Percentiles rank a stretch among this genome's conserved stretches.
Conservation (phyloP, 2,329 filamentous ascomycete genomes). For the Fusarium sublunatum region DNA sequence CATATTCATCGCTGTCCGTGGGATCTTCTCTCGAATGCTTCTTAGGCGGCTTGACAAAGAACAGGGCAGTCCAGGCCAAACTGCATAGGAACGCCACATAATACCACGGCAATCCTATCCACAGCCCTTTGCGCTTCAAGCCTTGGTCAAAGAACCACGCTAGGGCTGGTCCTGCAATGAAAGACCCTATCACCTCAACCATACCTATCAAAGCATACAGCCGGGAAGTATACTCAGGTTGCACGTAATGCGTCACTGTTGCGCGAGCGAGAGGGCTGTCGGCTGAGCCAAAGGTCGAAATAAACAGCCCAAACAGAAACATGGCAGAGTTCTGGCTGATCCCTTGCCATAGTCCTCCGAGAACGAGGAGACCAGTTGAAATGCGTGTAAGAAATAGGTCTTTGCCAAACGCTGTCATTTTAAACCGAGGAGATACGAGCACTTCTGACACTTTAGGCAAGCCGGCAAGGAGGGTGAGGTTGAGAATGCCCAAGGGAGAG, state of each 20-base stretch:
- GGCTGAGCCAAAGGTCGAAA: constrained; percentile 54
- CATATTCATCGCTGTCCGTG: constrained; percentile 30
- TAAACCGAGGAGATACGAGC: constrained; percentile 50
- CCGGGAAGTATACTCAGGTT: constrained; percentile 53
- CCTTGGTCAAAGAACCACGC: constrained; percentile 55
- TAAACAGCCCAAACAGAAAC: constrained; percentile 54
- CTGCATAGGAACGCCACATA: constrained; percentile 51
- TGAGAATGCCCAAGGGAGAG: constrained; percentile 55
- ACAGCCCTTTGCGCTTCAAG: constrained; percentile 50
- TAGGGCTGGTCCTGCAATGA: constrained; percentile 55
- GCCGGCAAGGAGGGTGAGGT: constrained; percentile 51
- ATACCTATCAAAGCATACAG: constrained; percentile 57
- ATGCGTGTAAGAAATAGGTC: constrained; percentile 52
- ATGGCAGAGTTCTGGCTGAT: constrained; percentile 49
- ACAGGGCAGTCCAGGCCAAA: constrained; percentile 46
- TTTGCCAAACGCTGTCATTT: constrained; percentile 51
- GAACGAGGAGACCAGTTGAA: constrained; percentile 50
- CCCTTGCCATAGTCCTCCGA: constrained; percentile 51
- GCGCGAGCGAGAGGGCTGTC: constrained; percentile 54
- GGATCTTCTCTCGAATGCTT: constrained; percentile 28
- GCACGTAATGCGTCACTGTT: constrained; percentile 55
- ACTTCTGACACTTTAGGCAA: constrained; percentile 52
- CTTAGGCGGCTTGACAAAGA: constrained; percentile 51
- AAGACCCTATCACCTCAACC: constrained; percentile 53
- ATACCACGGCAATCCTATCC: constrained; percentile 56